Evolutionary conservation across 257 asterid species (phyloP), one percentile per base, ranked within the genome.

Genomic region (Solanum lignicaule): DNA sequence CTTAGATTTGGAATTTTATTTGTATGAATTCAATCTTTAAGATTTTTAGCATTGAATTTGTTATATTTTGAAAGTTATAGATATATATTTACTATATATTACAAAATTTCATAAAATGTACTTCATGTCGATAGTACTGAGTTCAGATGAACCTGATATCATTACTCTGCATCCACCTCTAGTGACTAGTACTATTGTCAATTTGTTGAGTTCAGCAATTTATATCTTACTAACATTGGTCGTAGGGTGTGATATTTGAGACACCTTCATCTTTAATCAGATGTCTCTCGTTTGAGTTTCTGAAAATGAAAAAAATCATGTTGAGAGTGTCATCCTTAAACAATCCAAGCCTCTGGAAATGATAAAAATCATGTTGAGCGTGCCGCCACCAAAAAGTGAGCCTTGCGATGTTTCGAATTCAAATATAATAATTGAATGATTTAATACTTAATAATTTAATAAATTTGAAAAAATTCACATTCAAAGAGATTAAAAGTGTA

Each of bases 321-420:
- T 23, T 4, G 0, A 23, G 1, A 62, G 29, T 5, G 2, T 4
- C 7, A 62, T 62, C 0, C n/a, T 7, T 3, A 55, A 0, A 18
- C 6, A 52, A 48, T 48, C 0, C 3, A 8, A 48, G 60, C 5
- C 68, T 58, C 8, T 21, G 6, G 1, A 10, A 60, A 60, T 60
- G 29, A 0, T 60, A 60, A 60, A 4, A 9, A 2, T 62, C 12
- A 58, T 58, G 11, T 62, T 62, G 6, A n/a, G 15, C 1, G 5
- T 5, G 15, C 3, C 5, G 0, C 3, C 31, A 23, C 3, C 15
- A 8, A 20, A 20, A 7, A 58, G 5, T 58, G 25, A 21, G 27
- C 12, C 3, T 9, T 62, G 13, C 1, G 4, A 62, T 62, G 0
- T 60, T 23, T 60, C 4, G 4, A 16, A 16, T 52, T 60, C 29